Evolutionary conservation across 768 basidiomycete genomes (phyloP).

Genomic region (Daedaleopsis sinensis): DNA sequence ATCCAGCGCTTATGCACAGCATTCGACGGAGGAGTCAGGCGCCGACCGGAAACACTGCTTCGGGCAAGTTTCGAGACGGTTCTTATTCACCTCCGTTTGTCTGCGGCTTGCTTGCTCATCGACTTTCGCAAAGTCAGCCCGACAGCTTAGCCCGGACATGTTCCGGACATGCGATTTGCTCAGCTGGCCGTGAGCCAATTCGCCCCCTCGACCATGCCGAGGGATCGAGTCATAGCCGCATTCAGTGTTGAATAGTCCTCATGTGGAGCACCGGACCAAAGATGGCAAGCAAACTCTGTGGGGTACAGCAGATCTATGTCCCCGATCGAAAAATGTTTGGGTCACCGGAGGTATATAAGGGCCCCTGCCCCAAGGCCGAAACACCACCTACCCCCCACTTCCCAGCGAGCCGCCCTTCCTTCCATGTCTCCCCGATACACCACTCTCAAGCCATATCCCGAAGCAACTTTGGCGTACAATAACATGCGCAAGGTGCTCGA

Average conservation of each 20-base stretch:
- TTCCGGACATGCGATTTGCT: background rate
- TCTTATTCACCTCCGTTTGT: constrained; percentile 19
- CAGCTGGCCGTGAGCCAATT: background rate
- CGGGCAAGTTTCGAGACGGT: constrained; percentile 12
- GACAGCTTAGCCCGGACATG: background rate
- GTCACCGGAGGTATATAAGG: constrained; percentile 20
- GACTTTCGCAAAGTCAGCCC: background rate
- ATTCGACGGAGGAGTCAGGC: constrained; percentile 1
- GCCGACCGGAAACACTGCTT: background rate
- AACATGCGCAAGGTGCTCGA: constrained; percentile 14
- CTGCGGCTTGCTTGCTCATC: constrained; percentile 5
- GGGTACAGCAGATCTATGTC: background rate
- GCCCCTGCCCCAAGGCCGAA: background rate
- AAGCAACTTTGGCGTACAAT: background rate
- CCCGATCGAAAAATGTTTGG: background rate
- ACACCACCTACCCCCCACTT: background rate
- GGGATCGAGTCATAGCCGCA: background rate
- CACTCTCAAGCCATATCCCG: background rate
- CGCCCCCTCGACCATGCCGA: background rate
- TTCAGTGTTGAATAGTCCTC: background rate
- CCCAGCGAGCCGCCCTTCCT: background rate
- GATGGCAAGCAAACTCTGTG: background rate
- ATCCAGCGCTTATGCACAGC: constrained; percentile 3
- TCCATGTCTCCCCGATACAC: constrained; percentile 17
- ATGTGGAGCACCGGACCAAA: background rate